Evolutionary conservation across 805 yeast species (phyloP), one percentile per base, ranked within the genome.

Genomic region (Schizosaccharomyces cryophilus): DNA sequence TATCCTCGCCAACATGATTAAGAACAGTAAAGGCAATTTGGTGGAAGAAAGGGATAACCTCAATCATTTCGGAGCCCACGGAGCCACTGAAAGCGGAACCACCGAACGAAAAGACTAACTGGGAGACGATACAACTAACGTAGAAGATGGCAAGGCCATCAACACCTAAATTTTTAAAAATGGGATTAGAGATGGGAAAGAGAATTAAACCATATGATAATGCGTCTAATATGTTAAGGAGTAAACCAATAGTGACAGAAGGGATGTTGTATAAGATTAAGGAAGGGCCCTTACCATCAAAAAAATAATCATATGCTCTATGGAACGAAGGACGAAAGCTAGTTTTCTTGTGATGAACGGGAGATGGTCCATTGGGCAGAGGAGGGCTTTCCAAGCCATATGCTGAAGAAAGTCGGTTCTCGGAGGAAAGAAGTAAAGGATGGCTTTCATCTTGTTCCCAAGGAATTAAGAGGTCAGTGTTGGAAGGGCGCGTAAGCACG

Each of bases 31-130:
- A 74, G 0, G 96, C 96, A 95, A 93, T 89, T 2, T 94, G 78
- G 68, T 93, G 98, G 75, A 90, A 90, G 70, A 93, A 93, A 1
- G 98, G 98, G 1, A 96, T 95, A n/a, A 93, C 87, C 70, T 93
- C 98, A 65, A 93, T 93, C 98, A 93, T 93, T 72, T 93, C 97
- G 3, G 95, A 85, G 1, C 98, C 98, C 55, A 90, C 81, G n/a
- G 95, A 95, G 1, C 88, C 78, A 64, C 80, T 81, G 73, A 93
- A 90, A 7, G 86, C 85, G 17, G 95, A 86, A 1, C 94, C 94
- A 17, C 98, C 98, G 29, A 86, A 71, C 0, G 96, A 88, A 69
- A 80, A 89, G 5, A 87, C 85, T 64, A 88, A 72, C 70, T 93
- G 98, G 0, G 95, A 85, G 0, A 90, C 78, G n/a, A 93, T 78